These are phyloP conservation scores for Penicillium sp. DNA, from an alignment of 2,329 filamentous ascomycete genomes.

Conservation along the genomic window DNA sequence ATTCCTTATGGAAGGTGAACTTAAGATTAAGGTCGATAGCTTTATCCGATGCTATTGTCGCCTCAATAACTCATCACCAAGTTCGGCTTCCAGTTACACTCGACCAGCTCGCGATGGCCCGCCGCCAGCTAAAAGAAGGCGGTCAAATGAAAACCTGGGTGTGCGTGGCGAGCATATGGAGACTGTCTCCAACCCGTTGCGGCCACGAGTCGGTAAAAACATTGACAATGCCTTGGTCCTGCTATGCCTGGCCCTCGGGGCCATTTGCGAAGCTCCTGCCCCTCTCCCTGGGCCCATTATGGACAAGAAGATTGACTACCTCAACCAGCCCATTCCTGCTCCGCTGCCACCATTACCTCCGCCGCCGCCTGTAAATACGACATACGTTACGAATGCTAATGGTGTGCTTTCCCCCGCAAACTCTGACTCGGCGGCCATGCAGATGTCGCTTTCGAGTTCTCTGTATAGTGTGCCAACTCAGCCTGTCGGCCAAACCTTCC, in stretches of 20 bases:
- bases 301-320: conserved; percentile 27
- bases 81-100: background rate
- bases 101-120: conserved; percentile 22
- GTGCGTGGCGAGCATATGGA: conserved; percentile 22
- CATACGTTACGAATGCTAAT: conserved; percentile 18
- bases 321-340: conserved; percentile 28
- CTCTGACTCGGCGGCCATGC: conserved; percentile 24
- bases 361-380: background rate
- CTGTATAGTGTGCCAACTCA: conserved; percentile 18
- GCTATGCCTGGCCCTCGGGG: conserved; percentile 79
- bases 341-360: conserved; percentile 11
- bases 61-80: conserved; percentile 14
- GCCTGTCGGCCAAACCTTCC: conserved; percentile 16
- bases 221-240: conserved; percentile 79
- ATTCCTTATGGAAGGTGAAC: conserved; percentile 55
- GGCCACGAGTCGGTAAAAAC: conserved; percentile 51
- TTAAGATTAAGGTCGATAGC: conserved; percentile 52
- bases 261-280: conserved; percentile 62
- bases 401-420: conserved; percentile 29
- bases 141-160: conserved; percentile 32
- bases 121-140: conserved; percentile 38
- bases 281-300: conserved; percentile 57
- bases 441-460: conserved; percentile 20
- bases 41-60: conserved; percentile 52
- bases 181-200: background rate